Percentiles rank a stretch among this genome's conserved stretches.
These are phyloP conservation scores for Omphalea diandra DNA, from an alignment of 441 rosid species.

Conservation along the genomic window DNA sequence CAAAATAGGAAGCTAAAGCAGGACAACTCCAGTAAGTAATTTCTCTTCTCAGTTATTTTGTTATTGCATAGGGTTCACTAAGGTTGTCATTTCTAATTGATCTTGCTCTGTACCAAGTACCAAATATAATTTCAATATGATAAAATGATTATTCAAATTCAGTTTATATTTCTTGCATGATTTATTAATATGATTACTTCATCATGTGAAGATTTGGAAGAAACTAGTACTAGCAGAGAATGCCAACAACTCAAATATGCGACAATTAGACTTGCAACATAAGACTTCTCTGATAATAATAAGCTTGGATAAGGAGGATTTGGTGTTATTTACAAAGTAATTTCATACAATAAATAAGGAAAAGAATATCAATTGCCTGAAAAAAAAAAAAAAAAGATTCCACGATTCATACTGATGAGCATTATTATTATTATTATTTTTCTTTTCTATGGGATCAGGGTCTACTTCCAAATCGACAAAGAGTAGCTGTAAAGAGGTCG, in stretches of 20 bases:
- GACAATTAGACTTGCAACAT: constrained; percentile 16
- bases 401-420: too few relatives aligned
- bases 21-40: not conserved
- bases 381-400: too few relatives aligned
- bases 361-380: too few relatives aligned
- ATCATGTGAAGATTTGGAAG: not conserved
- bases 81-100: too few relatives aligned
- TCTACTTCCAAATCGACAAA: constrained; percentile 30
- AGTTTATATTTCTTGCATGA: not conserved
- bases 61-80: not conserved
- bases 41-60: not conserved
- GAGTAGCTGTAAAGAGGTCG: constrained; percentile 42
- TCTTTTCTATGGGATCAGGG: constrained; percentile 22
- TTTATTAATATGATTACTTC: not conserved
- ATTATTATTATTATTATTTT: too few relatives aligned
- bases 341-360: not conserved
- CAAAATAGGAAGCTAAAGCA: not conserved
- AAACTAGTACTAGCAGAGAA: not conserved
- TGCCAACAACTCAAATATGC: constrained; percentile 8
- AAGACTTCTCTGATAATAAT: constrained; percentile 22
- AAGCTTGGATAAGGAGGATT: constrained; percentile 30
- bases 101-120: not conserved
- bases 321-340: constrained; percentile 30
- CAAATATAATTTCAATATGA: not conserved
- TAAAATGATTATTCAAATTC: not conserved